Conservation (phyloP, 2,329 filamentous ascomycete species). For the Claviceps monticola region DNA sequence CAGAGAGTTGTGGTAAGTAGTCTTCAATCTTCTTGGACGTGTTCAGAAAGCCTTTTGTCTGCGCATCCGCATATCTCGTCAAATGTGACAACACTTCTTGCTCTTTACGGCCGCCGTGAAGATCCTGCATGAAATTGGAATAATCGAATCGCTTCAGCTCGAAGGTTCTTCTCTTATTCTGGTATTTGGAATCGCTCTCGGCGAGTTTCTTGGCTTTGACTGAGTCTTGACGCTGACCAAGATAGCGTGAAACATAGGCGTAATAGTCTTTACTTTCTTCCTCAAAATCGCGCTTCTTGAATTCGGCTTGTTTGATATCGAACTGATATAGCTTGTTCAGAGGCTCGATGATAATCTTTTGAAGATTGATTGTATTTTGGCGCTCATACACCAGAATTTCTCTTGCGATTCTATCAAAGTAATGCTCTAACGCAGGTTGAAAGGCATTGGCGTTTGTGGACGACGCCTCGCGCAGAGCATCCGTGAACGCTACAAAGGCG, state of each 20-base stretch:
- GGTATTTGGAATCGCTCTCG: conserved; percentile 93
- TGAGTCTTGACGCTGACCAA: conserved; percentile 92
- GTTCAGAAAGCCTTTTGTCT: conserved; percentile 68
- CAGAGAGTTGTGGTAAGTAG: conserved; percentile 79
- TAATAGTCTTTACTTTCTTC: conserved; percentile 99
- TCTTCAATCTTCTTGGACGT: conserved; percentile 79
- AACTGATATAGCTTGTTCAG: conserved; percentile 81
- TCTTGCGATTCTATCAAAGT: conserved; percentile 91
- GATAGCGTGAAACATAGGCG: conserved; percentile 82
- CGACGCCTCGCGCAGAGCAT: conserved; percentile 74
- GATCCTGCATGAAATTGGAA: conserved; percentile 96
- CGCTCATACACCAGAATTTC: conserved; percentile 82
- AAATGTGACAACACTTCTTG: conserved; percentile 91
- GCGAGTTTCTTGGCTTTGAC: conserved; percentile 93
- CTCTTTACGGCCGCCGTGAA: conserved; percentile 97
- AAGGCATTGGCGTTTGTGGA: conserved; percentile 89
- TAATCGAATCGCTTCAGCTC: conserved; percentile 98
- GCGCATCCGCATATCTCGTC: conserved; percentile 84
- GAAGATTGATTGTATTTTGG: conserved; percentile 69
- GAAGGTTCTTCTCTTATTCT: conserved; percentile 83
- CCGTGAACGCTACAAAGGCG: conserved; percentile 67
- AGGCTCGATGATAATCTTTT: conserved; percentile 90
- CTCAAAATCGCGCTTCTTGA: conserved; percentile 95
- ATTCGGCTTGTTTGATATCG: conserved; percentile 94
- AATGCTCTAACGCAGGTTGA: conserved; percentile 93